These are phyloP conservation scores for Hibiscus trionum DNA, from an alignment of 345 rosid species.

Conservation along the genomic window DNA sequence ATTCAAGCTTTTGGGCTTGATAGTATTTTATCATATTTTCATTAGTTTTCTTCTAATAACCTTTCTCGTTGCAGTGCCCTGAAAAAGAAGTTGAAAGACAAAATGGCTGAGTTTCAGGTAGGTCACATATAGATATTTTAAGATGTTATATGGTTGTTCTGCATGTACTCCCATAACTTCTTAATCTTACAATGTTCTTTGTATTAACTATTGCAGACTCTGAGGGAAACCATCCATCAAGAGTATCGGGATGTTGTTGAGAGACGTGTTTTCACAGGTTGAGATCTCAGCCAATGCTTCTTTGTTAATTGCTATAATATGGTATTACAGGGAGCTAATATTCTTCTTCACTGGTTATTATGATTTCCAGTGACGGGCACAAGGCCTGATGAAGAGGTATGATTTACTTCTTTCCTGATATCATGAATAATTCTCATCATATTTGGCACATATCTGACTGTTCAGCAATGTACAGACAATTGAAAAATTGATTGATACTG, in stretches of 20 bases:
- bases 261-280: conserved; percentile 97
- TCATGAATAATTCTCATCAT: conserved; percentile 4
- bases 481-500: conserved; percentile 81
- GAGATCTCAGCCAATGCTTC: conserved; percentile 9
- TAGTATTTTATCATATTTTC: not conserved
- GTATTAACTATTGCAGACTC: conserved; percentile 34
- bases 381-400: conserved; percentile 90
- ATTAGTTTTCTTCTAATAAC: not conserved
- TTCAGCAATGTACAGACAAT: conserved; percentile 48
- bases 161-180: not conserved
- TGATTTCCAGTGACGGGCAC: conserved; percentile 67
- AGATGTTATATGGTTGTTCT: conserved; percentile 4
- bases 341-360: conserved; percentile 19
- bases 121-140: not conserved
- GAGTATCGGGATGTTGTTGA: conserved; percentile 95
- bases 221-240: conserved; percentile 83
- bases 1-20: not conserved
- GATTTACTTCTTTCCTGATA: not conserved
- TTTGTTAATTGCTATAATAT: not conserved
- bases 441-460: conserved; percentile 6
- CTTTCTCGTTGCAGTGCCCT: conserved; percentile 43
- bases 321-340: conserved; percentile 12
- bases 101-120: conserved; percentile 91
- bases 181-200: not conserved
- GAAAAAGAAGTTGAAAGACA: conserved; percentile 87